phyloP scores from a whole-genome alignment of 257 asterid genomes.

The Solanum appendiculatum region DNA sequence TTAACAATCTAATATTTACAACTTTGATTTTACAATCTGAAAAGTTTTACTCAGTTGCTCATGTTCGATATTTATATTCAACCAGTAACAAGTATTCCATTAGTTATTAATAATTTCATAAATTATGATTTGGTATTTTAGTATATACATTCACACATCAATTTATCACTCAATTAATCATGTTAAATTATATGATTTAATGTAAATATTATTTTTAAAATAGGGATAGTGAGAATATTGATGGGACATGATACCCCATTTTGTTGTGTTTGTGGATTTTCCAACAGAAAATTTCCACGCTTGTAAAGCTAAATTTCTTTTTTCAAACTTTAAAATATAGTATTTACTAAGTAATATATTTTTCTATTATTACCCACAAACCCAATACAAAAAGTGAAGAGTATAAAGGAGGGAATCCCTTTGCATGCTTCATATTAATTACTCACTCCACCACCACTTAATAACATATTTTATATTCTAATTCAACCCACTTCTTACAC shows the following conservation, averaged over 20 bases:
- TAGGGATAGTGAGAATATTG: neutral
- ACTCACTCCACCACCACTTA: neutral
- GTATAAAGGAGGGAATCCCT: neutral
- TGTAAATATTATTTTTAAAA: neutral
- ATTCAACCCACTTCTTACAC: neutral
- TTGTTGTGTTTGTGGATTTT: constrained; percentile 23
- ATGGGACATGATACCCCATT: neutral
- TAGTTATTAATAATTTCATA: too few relatives aligned
- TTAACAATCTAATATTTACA: neutral
- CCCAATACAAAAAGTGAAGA: neutral
- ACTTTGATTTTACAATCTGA: neutral
- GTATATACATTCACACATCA: neutral
- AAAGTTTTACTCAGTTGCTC: neutral
- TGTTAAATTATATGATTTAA: neutral
- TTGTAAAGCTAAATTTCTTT: constrained; percentile 24
- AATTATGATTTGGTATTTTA: too few relatives aligned
- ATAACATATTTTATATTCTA: neutral
- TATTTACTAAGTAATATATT: neutral
- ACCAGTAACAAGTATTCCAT: neutral
- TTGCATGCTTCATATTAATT: neutral
- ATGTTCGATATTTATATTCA: neutral
- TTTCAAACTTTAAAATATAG: neutral
- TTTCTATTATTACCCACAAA: neutral
- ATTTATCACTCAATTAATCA: neutral
- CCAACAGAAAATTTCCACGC: constrained; percentile 42